Conservation (phyloP, 192 early-diverging fungal genomes). For the Ramicandelaber brevisporus region DNA sequence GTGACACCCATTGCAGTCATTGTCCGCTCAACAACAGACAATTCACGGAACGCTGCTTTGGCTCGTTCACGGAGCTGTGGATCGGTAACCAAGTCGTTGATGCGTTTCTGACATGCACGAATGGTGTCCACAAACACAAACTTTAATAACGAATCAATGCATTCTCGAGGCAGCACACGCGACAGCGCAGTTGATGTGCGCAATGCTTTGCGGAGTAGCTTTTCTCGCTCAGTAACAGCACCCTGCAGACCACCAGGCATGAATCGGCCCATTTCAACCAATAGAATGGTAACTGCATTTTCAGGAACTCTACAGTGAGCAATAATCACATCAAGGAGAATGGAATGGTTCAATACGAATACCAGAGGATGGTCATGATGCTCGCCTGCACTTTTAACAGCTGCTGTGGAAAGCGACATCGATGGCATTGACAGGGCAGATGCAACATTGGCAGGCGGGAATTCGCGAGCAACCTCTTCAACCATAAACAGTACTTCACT, state of each 20-base stretch:
- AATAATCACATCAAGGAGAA: slow-evolving; percentile 45
- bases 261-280: slow-evolving; percentile 4
- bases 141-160: not conserved
- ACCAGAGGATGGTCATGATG: slow-evolving; percentile 26
- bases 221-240: slow-evolving; percentile 26
- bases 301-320: slow-evolving; percentile 35
- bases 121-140: not conserved
- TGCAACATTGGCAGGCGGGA: no score
- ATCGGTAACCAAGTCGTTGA: not conserved
- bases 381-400: no score
- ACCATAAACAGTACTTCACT: slow-evolving; percentile 75
- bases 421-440: no score
- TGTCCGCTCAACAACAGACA: slow-evolving; percentile 12
- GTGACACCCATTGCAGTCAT: slow-evolving; percentile 14
- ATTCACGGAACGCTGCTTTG: slow-evolving; percentile 13
- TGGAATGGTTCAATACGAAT: slow-evolving; percentile 48
- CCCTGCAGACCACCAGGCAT: slow-evolving; percentile 13
- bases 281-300: not conserved
- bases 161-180: not conserved
- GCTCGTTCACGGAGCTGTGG: slow-evolving; percentile 2
- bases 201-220: slow-evolving; percentile 23
- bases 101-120: not conserved
- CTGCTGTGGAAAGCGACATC: no score
- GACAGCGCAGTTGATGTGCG: slow-evolving; percentile 6
- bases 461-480: slow-evolving; percentile 37